Evolutionary conservation across 306 rosid species (phyloP).

Genomic region (Acmispon strigosus): DNA sequence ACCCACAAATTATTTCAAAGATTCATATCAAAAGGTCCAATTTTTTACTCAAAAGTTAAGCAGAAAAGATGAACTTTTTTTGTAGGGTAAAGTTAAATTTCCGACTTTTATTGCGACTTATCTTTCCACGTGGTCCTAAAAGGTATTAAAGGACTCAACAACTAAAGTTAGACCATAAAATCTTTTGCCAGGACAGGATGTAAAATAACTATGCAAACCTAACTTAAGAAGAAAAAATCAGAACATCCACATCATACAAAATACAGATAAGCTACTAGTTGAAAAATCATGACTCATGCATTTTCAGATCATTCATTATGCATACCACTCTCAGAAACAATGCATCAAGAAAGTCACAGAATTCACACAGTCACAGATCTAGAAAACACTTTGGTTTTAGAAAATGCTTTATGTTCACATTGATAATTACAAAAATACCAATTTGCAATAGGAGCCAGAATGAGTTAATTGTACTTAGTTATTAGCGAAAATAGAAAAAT

Average conservation of each 20-base stretch:
- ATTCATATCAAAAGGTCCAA: constrained; percentile 19
- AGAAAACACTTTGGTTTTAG: not conserved
- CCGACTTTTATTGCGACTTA: constrained; percentile 23
- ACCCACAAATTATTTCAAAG: constrained; percentile 28
- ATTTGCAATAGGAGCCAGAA: not conserved
- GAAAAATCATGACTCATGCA: not conserved
- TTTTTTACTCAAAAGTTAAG: constrained; percentile 23
- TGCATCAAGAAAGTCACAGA: not conserved
- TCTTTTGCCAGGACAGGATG: not conserved
- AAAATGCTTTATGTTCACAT: not conserved
- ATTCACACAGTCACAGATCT: constrained; percentile 6
- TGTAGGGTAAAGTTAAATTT: constrained; percentile 14
- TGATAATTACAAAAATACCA: no score
- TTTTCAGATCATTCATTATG: not conserved
- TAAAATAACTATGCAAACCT: constrained; percentile 20
- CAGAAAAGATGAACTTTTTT: constrained; percentile 8
- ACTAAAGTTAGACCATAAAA: constrained; percentile 17
- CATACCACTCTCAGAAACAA: not conserved
- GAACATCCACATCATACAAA: not conserved
- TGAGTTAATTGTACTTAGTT: no score
- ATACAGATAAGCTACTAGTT: not conserved
- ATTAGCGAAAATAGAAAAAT: not conserved
- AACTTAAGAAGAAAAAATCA: constrained; percentile 4
- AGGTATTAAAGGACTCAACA: constrained; percentile 22
- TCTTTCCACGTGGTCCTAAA: constrained; percentile 33